Conservation (phyloP, 768 basidiomycete genomes). For the Rhizopogon salebrosus region DNA sequence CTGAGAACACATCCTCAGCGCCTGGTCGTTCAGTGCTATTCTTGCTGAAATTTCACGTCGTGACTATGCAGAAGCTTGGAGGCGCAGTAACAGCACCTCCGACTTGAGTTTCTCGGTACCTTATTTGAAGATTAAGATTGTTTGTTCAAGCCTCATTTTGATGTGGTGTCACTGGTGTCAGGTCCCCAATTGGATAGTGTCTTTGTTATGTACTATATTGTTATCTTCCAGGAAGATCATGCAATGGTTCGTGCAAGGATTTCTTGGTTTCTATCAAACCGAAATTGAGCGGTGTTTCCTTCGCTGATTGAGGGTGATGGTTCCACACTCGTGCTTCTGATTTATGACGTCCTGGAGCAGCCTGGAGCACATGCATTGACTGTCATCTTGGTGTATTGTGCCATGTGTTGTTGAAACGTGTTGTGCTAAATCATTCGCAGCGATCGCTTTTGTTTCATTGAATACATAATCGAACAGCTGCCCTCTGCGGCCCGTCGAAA, state of each 20-base stretch:
- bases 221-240: constrained; percentile 3
- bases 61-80: constrained; percentile 6
- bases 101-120: constrained; percentile 11
- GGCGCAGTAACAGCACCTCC: constrained; percentile 12
- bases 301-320: constrained; percentile 6
- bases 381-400: constrained; percentile 1
- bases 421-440: constrained; percentile 15
- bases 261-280: neutral
- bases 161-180: constrained; percentile 21
- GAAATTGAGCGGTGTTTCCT: constrained; percentile 6
- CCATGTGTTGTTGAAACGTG: constrained; percentile 22
- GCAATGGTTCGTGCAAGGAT: neutral
- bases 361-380: constrained; percentile 3
- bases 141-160: constrained; percentile 10
- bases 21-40: constrained; percentile 2
- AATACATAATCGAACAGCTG: constrained; percentile 1
- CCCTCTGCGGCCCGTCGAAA: constrained; percentile 8
- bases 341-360: constrained; percentile 2
- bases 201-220: constrained; percentile 7
- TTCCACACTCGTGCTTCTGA: constrained; percentile 7
- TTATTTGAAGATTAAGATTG: constrained; percentile 13
- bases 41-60: constrained; percentile 6
- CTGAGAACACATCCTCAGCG: constrained; percentile 17
- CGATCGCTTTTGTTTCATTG: neutral
- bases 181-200: constrained; percentile 11